Conservation (phyloP, 352 stramenopile genomes). For the Phytopythium litorale region DNA sequence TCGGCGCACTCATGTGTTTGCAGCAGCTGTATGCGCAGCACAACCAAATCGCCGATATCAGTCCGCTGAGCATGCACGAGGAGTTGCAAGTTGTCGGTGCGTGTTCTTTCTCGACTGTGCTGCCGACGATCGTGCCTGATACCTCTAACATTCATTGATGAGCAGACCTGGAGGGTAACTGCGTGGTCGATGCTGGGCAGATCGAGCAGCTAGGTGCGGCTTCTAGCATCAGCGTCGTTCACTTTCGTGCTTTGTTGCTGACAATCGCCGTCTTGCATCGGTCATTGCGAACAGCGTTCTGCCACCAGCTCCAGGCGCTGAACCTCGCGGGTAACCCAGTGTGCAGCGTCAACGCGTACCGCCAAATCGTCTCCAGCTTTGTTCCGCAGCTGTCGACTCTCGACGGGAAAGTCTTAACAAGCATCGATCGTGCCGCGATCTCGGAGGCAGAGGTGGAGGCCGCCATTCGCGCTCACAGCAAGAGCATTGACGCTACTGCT, state of each 20-base stretch:
- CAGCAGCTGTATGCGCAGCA: constrained; percentile 74
- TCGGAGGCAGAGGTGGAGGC: constrained; percentile 47
- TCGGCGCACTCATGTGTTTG: constrained; percentile 71
- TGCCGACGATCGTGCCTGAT: background rate
- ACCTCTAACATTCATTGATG: background rate
- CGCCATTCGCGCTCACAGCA: constrained; percentile 28
- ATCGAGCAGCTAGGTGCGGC: constrained; percentile 70
- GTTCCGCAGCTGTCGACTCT: constrained; percentile 65
- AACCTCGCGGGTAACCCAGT: constrained; percentile 68
- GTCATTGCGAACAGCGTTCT: constrained; percentile 37
- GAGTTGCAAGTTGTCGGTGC: constrained; percentile 70
- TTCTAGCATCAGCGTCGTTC: background rate
- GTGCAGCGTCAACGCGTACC: constrained; percentile 50
- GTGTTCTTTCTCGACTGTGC: background rate
- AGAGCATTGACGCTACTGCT: constrained; percentile 5
- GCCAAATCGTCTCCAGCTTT: constrained; percentile 62
- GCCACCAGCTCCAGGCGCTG: constrained; percentile 53
- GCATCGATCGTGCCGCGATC: constrained; percentile 35
- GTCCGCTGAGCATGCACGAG: constrained; percentile 82
- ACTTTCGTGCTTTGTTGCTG: background rate
- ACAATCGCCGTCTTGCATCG: background rate
- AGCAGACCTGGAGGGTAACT: constrained; percentile 69
- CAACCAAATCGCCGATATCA: constrained; percentile 81
- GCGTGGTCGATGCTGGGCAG: constrained; percentile 64
- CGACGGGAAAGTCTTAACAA: constrained; percentile 39